Base-by-base conservation (phyloP, 2,329 filamentous ascomycete genomes). In the Phoma sp. region DNA sequence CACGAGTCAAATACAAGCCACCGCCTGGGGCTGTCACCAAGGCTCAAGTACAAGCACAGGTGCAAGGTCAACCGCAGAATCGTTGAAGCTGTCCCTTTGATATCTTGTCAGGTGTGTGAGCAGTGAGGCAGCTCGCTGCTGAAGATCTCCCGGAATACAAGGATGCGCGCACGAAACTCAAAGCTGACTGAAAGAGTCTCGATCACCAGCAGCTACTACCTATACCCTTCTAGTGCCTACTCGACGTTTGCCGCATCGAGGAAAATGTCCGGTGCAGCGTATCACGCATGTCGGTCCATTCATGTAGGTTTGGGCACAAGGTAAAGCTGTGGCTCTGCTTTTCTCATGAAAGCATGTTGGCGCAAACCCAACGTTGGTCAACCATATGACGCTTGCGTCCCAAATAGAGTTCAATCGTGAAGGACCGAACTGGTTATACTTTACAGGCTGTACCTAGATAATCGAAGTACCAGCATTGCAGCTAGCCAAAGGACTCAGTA, bases 1-100 rank as follows among this genome's bases (percentile, higher is more conserved):
- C 85, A 3, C 78, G 85, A 51, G 82, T 85, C 35, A 86, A 82
- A 69, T 84, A 78, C 59, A 69, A 65, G 31, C 58, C 69, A 13
- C 63, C 64, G 29, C 39, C 39, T 36, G 55, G 52, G 10, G 52
- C 49, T 4, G 31, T 55, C 9, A 55, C 46, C 35, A 57, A 59
- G 35, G 49, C 60, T 15, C 43, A 55, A 25, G 58, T 56, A 27
- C 54, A 55, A 19, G 53, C 25, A 29, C 22, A 36, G 19, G 51
- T 40, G 19, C 43, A 48, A 36, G 51, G 48, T 7, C 64, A 54
- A 45, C 41, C 37, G 17, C 63, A 63, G 29, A 54, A 51, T 48
- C 65, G 64, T 15, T 72, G 64, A 69, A 24, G n/a, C 8, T 4
- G 10, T n/a, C 4, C 8, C 9, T 15, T 21, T 9, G 21, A n/a